phyloP scores from a whole-genome alignment of 225 moss, liverwort and hornwort genomes.

The Bryoerythrophyllum caledonicum region DNA sequence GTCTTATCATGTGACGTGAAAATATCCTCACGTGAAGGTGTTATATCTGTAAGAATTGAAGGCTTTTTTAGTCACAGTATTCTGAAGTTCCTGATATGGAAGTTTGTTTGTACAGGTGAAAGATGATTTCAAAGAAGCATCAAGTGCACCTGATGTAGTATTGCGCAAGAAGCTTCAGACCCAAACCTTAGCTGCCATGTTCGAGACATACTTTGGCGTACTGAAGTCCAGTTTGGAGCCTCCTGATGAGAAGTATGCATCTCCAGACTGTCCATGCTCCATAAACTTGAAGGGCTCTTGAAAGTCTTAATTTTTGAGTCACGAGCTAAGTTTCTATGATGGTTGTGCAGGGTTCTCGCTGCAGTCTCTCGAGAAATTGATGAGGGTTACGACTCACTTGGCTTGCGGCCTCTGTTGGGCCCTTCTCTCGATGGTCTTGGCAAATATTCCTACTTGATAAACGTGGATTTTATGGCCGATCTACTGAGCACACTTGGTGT shows the following conservation, averaged over 20 bases:
- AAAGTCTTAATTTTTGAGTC: not conserved
- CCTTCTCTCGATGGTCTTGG: conserved; percentile 88
- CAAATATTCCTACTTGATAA: conserved; percentile 90
- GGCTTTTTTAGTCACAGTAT: not conserved
- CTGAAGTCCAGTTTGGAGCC: conserved; percentile 79
- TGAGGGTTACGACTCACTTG: conserved; percentile 50
- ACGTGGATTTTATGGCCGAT: conserved; percentile 97
- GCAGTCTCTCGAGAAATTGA: conserved; percentile 55
- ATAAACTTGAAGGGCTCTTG: not conserved
- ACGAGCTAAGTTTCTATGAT: conserved; percentile 17
- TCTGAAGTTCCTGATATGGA: conserved; percentile 16
- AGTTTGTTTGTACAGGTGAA: conserved; percentile 63
- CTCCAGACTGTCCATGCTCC: not conserved
- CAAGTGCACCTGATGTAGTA: conserved; percentile 67
- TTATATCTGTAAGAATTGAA: not conserved
- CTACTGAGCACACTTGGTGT: conserved; percentile 75
- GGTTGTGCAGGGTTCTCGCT: conserved; percentile 47
- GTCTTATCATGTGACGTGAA: not conserved
- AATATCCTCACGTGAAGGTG: not conserved
- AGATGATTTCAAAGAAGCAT: conserved; percentile 93
- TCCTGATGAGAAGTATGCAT: conserved; percentile 72
- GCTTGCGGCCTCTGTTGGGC: conserved; percentile 70
- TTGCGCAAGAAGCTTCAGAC: conserved; percentile 78
- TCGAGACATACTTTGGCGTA: conserved; percentile 95
- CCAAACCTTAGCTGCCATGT: conserved; percentile 78